Evolutionary conservation across 2,329 filamentous ascomycete species (phyloP).

Genomic region (Cladosporium colombiae): DNA sequence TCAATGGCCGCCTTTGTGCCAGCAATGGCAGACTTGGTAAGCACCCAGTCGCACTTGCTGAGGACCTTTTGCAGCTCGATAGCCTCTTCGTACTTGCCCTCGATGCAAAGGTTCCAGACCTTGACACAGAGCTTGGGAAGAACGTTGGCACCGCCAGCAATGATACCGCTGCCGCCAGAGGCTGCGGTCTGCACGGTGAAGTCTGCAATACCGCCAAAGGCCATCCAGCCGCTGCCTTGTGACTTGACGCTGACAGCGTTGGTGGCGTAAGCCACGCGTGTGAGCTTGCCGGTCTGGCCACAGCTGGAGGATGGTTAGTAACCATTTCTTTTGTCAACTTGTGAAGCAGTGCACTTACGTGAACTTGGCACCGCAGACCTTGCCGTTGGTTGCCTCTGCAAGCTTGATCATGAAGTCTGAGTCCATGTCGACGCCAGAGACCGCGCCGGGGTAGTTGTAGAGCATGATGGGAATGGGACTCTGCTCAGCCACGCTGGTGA

Average conservation of each 20-base stretch:
- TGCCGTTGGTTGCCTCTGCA: conserved; percentile 70
- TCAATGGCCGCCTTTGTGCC: conserved; percentile 85
- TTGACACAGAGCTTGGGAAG: conserved; percentile 78
- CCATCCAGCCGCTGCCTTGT: conserved; percentile 65
- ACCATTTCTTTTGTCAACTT: neutral
- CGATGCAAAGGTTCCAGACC: conserved; percentile 73
- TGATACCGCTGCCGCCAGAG: conserved; percentile 79
- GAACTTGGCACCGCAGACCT: conserved; percentile 83
- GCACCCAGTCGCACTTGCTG: conserved; percentile 76
- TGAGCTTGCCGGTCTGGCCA: conserved; percentile 82
- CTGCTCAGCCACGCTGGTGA: conserved; percentile 70
- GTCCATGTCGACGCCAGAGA: conserved; percentile 85
- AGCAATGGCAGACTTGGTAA: conserved; percentile 79
- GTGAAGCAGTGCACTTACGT: conserved; percentile 56
- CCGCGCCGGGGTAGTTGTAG: conserved; percentile 90
- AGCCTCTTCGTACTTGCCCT: conserved; percentile 74
- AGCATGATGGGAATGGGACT: conserved; percentile 77
- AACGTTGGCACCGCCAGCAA: conserved; percentile 82
- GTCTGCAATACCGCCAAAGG: conserved; percentile 84
- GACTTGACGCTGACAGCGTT: conserved; percentile 66
- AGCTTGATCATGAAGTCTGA: conserved; percentile 81
- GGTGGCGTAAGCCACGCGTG: conserved; percentile 72
- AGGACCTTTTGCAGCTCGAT: conserved; percentile 75
- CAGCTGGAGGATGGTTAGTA: conserved; percentile 39
- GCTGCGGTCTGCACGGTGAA: conserved; percentile 81